Conservation (phyloP, 768 basidiomycete genomes). For the Hydnomerulius pinastri region DNA sequence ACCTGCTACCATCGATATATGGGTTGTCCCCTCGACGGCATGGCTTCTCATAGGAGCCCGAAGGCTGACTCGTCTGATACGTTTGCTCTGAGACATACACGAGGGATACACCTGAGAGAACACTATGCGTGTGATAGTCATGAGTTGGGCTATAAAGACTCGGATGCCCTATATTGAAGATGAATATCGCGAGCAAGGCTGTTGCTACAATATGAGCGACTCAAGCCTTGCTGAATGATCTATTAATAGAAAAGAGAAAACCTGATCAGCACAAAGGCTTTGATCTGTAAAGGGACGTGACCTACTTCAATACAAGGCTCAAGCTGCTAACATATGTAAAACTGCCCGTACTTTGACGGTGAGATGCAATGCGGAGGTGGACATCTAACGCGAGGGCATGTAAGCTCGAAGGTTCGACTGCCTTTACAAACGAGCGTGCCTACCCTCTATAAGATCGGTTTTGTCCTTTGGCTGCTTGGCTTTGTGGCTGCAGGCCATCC, state of each 20-base stretch:
- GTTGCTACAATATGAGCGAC: constrained; percentile 6
- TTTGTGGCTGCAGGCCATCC: too few species aligned
- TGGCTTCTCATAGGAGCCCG: not conserved
- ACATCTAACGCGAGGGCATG: constrained; percentile 5
- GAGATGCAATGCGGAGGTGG: not conserved
- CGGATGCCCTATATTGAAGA: constrained; percentile 15
- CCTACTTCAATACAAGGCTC: not conserved
- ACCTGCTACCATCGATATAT: not conserved
- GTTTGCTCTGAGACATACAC: constrained; percentile 18
- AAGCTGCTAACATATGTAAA: constrained; percentile 6
- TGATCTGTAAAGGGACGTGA: not conserved
- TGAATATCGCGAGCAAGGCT: constrained; percentile 11
- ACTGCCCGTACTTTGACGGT: constrained; percentile 16
- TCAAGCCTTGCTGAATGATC: constrained; percentile 4
- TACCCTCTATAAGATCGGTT: too few species aligned
- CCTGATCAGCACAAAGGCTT: too few species aligned
- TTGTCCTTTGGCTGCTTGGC: too few species aligned
- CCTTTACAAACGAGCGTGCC: too few species aligned
- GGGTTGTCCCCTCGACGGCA: constrained; percentile 1
- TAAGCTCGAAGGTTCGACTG: constrained; percentile 2
- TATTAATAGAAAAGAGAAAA: too few species aligned
- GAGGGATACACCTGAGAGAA: constrained; percentile 20
- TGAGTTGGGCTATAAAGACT: constrained; percentile 24
- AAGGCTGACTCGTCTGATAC: constrained; percentile 21
- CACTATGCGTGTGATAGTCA: constrained; percentile 33